Conservation (phyloP, 2,329 filamentous ascomycete species). For the Trichoderma atroviride region DNA sequence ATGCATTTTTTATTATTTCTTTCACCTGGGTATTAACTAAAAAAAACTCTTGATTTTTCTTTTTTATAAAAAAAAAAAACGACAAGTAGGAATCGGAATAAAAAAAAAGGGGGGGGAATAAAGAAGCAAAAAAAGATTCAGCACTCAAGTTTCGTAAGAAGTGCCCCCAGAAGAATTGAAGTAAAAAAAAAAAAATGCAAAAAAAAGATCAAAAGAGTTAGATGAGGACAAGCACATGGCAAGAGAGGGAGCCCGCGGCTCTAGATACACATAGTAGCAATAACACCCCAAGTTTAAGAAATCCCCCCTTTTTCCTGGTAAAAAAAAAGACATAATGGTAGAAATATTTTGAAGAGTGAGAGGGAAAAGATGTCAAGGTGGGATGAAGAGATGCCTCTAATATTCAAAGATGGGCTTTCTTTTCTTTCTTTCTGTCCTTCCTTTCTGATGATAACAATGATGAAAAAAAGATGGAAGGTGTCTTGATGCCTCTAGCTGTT, state of each 20-base stretch:
- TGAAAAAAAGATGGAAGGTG: background rate
- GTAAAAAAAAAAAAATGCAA: background rate
- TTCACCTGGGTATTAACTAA: conserved; percentile 25
- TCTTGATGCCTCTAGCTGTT: background rate
- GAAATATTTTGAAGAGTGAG: background rate
- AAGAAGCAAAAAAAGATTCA: background rate
- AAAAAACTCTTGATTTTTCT: conserved; percentile 20
- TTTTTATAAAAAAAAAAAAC: conserved; percentile 2
- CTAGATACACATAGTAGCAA: conserved; percentile 19
- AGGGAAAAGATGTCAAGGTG: background rate
- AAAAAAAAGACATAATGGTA: background rate
- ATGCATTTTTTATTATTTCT: conserved; percentile 23
- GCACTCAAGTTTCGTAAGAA: conserved; percentile 17
- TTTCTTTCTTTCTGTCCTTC: background rate
- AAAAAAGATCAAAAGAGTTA: background rate
- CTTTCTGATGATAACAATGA: background rate
- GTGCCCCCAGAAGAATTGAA: conserved; percentile 6
- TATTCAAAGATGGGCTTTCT: conserved; percentile 9
- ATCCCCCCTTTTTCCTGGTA: background rate
- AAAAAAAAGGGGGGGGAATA: background rate
- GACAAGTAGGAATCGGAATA: background rate
- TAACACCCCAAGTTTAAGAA: background rate
- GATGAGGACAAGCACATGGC: background rate
- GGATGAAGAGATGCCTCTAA: conserved; percentile 9
- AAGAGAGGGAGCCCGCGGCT: conserved; percentile 12